Evolutionary conservation across 1,139 yeast species (phyloP), one percentile per base, ranked within the genome.

Genomic region (Nematodospora anomalae): DNA sequence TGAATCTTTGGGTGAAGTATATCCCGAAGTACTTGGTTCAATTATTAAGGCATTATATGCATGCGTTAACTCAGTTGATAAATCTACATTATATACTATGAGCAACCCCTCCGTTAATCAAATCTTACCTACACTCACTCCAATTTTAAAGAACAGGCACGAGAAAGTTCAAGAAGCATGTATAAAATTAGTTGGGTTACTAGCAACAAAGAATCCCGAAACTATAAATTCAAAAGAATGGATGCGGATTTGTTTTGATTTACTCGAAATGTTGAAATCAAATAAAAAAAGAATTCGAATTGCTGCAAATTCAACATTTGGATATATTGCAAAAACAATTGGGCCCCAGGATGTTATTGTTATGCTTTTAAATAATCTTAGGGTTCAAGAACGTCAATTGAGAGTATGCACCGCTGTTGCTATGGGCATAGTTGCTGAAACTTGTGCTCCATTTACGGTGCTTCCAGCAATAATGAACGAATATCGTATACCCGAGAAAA

Each of bases 351-450:
- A 92, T 58, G 95, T 94, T 3, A 64, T 92, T 23, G 92, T 86
- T 0, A 85, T 95, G 49, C 64, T 94, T 25, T 67, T 94, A 39
- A 87, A 86, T 49, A 92, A 92, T 50, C 66, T 94, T 45, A 74
- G 88, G 42, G 96, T 90, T 4, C 97, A 92, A 57, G 98, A 92
- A 53, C 86, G 99, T 55, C 98, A 94, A 60, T 71, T 89, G 30
- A 82, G 99, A 52, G 97, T 94, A 9, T 90, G 97, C 56, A 89
- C 98, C 0, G 97, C 98, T 1, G 97, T 94, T 28, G 99, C 99
- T 0, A 87, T 94, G 49, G 98, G 96, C 25, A 90, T 94, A 51
- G 96, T 94, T 10, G 97, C 98, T 0, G 95, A 90, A 40, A 80
- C 85, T 0, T 92, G 98, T 62, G 79, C 87, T 0, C 97, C 98